Base-by-base conservation (phyloP, 2,329 filamentous ascomycete species). In the Colletotrichum eleusines region DNA sequence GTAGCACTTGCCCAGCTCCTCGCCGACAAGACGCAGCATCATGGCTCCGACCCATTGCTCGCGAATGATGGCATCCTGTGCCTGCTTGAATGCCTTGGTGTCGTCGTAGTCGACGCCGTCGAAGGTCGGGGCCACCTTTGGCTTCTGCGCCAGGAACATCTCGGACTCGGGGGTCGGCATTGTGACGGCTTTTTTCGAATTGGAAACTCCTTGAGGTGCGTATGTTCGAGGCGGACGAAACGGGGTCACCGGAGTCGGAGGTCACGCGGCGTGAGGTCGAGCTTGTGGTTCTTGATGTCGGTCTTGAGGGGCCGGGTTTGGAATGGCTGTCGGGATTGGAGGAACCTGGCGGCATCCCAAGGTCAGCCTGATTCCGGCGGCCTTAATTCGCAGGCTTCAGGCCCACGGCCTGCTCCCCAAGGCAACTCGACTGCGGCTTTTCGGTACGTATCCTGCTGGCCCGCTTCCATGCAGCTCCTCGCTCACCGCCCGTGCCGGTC, bases 41-140 rank as follows among this genome's bases (percentile, higher is more conserved):
- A 96, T 96, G 80, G 91, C 91, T 80, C 90, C 90, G 71, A 96
- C 92, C 94, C 94, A 96, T 85, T 96, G 93, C 84, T 96, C 93
- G 73, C 93, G 88, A 76, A 96, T 89, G 68, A 96, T 88, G 74
- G 93, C 88, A 80, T 96, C 93, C 80, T 95, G 93, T 64, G 93
- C 93, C 72, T 90, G 90, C 86, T 95, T 96, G 80, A 96, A 86
- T 76, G 90, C 89, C 80, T 89, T 89, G 80, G 91, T 94, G 84
- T 96, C 92, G 75, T 95, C 91, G 84, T 92, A 96, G 85, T 95
- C 91, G 79, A 96, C 93, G 75, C 93, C 93, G 77, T 94, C 93
- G 81, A 96, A 96, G 71, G 92, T 94, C 44, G 93, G 91, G 73
- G 92, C 87, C 68, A 96, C 94, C 74, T 87, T 90, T 72, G 94